Percentiles rank a stretch among this genome's conserved stretches.
These are phyloP conservation scores for Coemansia sp. DNA, from an alignment of 192 early-diverging fungal genomes.

Conservation along the genomic window DNA sequence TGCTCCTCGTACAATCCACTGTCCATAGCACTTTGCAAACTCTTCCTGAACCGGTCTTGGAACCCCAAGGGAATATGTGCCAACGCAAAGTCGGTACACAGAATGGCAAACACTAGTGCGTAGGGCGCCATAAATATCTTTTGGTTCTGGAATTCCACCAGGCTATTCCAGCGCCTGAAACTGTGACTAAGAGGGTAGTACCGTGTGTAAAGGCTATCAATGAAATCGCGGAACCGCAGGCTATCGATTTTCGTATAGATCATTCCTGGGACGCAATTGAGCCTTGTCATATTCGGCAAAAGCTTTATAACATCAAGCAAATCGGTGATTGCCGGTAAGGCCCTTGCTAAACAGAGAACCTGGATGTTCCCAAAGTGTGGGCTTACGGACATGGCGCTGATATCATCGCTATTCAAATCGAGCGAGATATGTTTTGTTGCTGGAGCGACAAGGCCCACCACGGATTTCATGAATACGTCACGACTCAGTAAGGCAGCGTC, in stretches of 20 bases:
- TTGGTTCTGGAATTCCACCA: neutral
- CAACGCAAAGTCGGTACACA: slow-evolving; percentile 3
- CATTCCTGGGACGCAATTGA: neutral
- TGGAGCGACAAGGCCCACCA: neutral
- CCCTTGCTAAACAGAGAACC: neutral
- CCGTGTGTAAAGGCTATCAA: neutral
- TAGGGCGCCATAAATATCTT: neutral
- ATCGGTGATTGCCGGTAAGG: neutral
- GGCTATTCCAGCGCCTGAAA: neutral
- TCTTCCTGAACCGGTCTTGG: neutral
- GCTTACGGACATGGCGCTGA: neutral
- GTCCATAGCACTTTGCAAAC: slow-evolving; percentile 7
- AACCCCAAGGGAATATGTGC: neutral
- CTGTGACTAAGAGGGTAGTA: neutral
- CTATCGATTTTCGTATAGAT: neutral
- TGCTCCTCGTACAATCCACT: slow-evolving; percentile 6
- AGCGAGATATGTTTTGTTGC: neutral
- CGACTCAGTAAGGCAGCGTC: neutral
- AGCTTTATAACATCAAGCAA: neutral
- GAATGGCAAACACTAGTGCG: neutral
- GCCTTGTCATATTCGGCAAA: neutral
- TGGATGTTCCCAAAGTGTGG: neutral
- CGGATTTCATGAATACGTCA: neutral
- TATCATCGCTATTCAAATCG: slow-evolving; percentile 11
- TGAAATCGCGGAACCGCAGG: neutral